Evolutionary conservation across 2,329 filamentous ascomycete genomes (phyloP).

Genomic region (Neofusicoccum umdonicola): DNA sequence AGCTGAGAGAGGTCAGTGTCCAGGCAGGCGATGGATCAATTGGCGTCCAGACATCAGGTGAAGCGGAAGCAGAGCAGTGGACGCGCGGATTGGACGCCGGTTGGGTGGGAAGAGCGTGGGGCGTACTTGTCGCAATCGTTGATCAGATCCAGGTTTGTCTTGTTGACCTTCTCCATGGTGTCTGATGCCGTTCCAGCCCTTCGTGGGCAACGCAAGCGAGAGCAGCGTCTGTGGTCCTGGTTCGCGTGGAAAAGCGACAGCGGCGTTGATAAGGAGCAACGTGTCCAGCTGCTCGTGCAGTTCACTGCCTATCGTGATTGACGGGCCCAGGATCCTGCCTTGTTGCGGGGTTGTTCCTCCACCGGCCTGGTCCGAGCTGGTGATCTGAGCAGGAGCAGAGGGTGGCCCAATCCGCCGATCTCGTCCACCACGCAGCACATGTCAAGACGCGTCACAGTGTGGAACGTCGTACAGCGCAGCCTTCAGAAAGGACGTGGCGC

Average conservation of each 20-base stretch:
- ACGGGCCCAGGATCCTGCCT: neutral
- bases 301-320: neutral
- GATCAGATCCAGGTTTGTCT: slow-evolving; percentile 55
- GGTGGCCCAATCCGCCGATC: neutral
- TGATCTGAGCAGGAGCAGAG: neutral
- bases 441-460: neutral
- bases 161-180: slow-evolving; percentile 11
- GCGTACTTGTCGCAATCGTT: slow-evolving; percentile 55
- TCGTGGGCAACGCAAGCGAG: too few relatives aligned
- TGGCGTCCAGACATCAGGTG: neutral
- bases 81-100: too few relatives aligned
- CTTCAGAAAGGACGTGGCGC: neutral
- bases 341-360: neutral
- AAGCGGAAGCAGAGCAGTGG: too few relatives aligned
- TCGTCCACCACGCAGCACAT: too few relatives aligned
- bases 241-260: too few relatives aligned
- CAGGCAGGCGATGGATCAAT: too few relatives aligned
- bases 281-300: neutral
- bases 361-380: too few relatives aligned
- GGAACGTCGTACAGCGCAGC: neutral
- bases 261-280: neutral
- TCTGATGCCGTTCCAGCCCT: neutral
- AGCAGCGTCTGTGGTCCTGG: too few relatives aligned
- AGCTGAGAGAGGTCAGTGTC: slow-evolving; percentile 51
- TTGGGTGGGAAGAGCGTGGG: neutral